Evolutionary conservation across 208 protist species (phyloP).

Genomic region (Wallacemonas sp.): DNA sequence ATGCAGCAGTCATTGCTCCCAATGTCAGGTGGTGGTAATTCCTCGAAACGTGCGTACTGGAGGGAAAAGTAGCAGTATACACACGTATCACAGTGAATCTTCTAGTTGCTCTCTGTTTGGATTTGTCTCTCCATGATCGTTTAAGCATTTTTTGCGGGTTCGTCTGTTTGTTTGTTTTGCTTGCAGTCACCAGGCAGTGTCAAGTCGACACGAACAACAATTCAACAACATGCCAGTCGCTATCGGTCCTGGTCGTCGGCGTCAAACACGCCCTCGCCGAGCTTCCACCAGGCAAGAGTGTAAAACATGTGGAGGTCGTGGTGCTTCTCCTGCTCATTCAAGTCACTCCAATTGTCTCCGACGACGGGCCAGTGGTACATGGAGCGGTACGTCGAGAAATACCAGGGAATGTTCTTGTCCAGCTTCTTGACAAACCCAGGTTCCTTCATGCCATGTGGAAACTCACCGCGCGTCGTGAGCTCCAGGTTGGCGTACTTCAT

Average conservation of each 20-base stretch:
- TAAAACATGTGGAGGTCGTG: slow-evolving; percentile 92
- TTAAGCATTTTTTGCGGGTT: too few relatives aligned
- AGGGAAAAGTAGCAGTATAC: too few relatives aligned
- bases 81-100: too few relatives aligned
- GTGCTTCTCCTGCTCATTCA: slow-evolving; percentile 85
- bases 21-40: too few relatives aligned
- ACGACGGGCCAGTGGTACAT: slow-evolving; percentile 90
- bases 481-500: slow-evolving; percentile 92
- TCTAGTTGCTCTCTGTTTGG: too few relatives aligned
- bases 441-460: slow-evolving; percentile 92
- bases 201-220: too few relatives aligned
- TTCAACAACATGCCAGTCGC: too few relatives aligned
- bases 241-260: slow-evolving; percentile 76
- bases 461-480: slow-evolving; percentile 84
- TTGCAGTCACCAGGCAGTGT: too few relatives aligned
- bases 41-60: too few relatives aligned
- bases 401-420: slow-evolving; percentile 92
- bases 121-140: too few relatives aligned
- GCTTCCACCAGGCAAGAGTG: slow-evolving; percentile 90
- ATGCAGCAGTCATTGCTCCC: too few relatives aligned
- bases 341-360: slow-evolving; percentile 88
- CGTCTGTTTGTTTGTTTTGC: too few relatives aligned
- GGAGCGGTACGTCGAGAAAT: slow-evolving; percentile 88
- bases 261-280: slow-evolving; percentile 89
- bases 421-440: slow-evolving; percentile 88